Base-by-base conservation (phyloP, 208 protist species). In the Leishmania braziliensis region DNA sequence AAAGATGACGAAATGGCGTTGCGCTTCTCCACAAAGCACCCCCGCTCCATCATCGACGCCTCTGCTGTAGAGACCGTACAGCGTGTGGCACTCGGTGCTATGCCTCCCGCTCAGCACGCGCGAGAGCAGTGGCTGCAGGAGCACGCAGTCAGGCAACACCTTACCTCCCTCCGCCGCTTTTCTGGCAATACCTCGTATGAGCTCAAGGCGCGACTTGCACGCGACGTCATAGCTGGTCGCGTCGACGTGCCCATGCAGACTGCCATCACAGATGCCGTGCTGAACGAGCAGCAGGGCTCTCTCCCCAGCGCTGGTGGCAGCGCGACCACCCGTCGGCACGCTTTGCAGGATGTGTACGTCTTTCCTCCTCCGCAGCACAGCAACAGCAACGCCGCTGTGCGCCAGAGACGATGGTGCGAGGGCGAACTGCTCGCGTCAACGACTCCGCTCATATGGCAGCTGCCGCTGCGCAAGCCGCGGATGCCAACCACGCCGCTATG, bases 21-120 rank as follows among this genome's bases (percentile, higher is more conserved):
- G 33, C 46, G 46, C 50, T 93, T 91, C 82, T 75, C 92, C 10
- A 75, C 65, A 20, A 86, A 83, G 18, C 92, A 95, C 84, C 92
- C 92, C 5, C 48, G 71, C 54, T 79, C 78, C 63, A 71, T 95
- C 6, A 87, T 93, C 14, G 77, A 88, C 46, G 84, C 79, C 73
- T 94, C 90, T 2, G 77, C 83, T 5, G 71, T 94, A 18, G 80
- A 70, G 33, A 88, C 74, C 39, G 54, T 94, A 33, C 87, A 84
- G 36, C 76, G 58, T 18, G 80, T 89, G 2, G 92, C 88, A 20
- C 86, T 84, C 12, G 74, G 78, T 43, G 75, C 51, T 26, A 87
- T 90, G 89, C 86, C 85, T 26, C 83, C 73, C 0, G 74, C 75
- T 29, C 78, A 78, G 73, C 53, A 83, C 68, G 36, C 69, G 43